phyloP scores from a whole-genome alignment of 139 green algal genomes.

The Chlamydomonas sphaeroides region DNA sequence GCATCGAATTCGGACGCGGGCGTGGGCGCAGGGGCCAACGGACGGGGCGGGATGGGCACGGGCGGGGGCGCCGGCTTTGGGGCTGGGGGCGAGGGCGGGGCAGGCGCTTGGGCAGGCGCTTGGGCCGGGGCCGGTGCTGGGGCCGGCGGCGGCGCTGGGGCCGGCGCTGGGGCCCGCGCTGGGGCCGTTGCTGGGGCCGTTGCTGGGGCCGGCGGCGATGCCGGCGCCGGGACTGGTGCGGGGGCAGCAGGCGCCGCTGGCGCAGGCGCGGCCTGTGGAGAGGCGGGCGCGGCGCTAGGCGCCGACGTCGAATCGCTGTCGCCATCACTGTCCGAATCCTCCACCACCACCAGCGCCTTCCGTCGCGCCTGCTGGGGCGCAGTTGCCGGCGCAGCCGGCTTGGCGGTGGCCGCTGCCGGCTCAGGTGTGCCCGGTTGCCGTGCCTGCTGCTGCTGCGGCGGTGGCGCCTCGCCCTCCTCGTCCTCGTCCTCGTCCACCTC shows the following conservation, averaged over 20 bases:
- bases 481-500: conserved; percentile 54
- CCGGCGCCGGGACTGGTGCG: not conserved
- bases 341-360: conserved; percentile 48
- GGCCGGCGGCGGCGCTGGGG: not conserved
- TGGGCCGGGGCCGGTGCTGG: conserved; percentile 2
- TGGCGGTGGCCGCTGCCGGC: not conserved
- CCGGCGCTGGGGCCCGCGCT: not conserved
- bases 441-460: not conserved
- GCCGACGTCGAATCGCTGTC: not conserved
- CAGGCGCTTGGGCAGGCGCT: not conserved
- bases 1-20: not conserved
- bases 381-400: not conserved
- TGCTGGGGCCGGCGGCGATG: not conserved
- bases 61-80: not conserved
- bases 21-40: too few species aligned
- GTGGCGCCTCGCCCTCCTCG: not conserved
- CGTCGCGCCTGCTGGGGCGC: not conserved
- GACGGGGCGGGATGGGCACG: too few species aligned
- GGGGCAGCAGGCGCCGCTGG: too few species aligned
- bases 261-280: not conserved
- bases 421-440: too few species aligned
- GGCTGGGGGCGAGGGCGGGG: not conserved
- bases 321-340: conserved; percentile 41
- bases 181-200: not conserved
- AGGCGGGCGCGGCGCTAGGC: not conserved